phyloP scores from a whole-genome alignment of 164 flowering plant genomes.

The Vitis cinerea region DNA sequence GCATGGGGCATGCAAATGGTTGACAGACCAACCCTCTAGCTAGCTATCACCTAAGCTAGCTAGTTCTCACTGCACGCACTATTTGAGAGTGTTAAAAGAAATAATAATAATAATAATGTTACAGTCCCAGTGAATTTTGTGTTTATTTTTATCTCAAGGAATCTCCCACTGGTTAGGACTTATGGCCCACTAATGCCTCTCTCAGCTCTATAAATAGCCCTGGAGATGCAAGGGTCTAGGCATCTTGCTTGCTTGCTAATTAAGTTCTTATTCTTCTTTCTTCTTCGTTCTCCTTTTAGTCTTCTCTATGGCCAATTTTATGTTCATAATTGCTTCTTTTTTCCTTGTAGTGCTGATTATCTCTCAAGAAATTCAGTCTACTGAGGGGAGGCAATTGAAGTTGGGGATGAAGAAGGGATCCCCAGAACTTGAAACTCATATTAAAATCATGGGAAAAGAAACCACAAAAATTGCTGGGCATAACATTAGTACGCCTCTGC shows the following conservation, averaged over 20 bases:
- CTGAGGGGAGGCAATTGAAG: conserved; percentile 23
- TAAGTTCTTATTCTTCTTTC: not conserved
- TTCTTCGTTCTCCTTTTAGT: not conserved
- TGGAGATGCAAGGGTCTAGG: not conserved
- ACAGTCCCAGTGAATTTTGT: not conserved
- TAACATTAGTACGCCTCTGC: too few relatives aligned
- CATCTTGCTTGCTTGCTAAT: conserved; percentile 1
- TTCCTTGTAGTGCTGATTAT: conserved; percentile 13
- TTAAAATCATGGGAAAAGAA: not conserved
- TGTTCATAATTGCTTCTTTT: conserved; percentile 8
- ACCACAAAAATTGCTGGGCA: not conserved
- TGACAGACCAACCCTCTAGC: too few relatives aligned
- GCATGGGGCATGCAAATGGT: too few relatives aligned
- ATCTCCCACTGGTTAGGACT: not conserved
- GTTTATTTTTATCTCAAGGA: not conserved
- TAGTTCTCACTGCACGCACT: too few relatives aligned
- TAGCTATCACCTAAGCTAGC: too few relatives aligned
- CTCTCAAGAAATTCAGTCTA: conserved; percentile 13
- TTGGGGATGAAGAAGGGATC: not conserved
- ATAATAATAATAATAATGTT: too few relatives aligned
- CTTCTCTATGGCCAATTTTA: conserved; percentile 19
- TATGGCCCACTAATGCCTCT: not conserved
- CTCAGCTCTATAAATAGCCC: not conserved
- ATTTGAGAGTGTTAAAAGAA: too few relatives aligned
- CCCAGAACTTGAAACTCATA: not conserved